Evolutionary conservation across 2,329 filamentous ascomycete genomes (phyloP).

Genomic region (Aureobasidium sp.): DNA sequence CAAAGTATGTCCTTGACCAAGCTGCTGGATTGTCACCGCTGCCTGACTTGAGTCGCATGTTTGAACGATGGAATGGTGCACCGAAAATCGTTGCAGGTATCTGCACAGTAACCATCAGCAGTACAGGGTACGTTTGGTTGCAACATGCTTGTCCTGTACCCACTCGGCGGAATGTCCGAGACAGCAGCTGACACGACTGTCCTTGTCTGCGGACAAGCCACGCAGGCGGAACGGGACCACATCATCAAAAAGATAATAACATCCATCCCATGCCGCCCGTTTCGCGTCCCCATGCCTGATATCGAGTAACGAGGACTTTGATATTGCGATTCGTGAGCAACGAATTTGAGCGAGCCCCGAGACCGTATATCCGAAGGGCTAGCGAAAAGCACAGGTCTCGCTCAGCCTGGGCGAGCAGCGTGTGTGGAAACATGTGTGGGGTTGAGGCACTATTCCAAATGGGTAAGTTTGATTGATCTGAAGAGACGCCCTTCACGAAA

Average conservation of each 20-base stretch:
- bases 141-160: conserved; percentile 3
- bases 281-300: conserved; percentile 1
- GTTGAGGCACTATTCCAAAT: conserved; percentile 1
- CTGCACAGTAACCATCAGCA: conserved; percentile 8
- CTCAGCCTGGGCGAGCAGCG: neutral
- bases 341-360: neutral
- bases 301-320: neutral
- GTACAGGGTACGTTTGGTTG: conserved; percentile 1
- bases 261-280: neutral
- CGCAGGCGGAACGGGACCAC: neutral
- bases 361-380: conserved; percentile 10
- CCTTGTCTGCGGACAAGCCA: conserved; percentile 3
- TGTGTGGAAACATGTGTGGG: conserved; percentile 3
- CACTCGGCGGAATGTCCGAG: conserved; percentile 1
- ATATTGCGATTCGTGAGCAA: conserved; percentile 4
- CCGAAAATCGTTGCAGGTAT: neutral
- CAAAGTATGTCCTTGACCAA: neutral
- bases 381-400: conserved; percentile 3
- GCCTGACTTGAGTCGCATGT: conserved; percentile 2
- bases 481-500: neutral
- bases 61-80: neutral
- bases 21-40: neutral
- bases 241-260: conserved; percentile 1
- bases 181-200: conserved; percentile 12
- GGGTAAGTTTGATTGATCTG: conserved; percentile 5